Base-by-base conservation (phyloP, 2,329 filamentous ascomycete species). In the Fusarium sp. region DNA sequence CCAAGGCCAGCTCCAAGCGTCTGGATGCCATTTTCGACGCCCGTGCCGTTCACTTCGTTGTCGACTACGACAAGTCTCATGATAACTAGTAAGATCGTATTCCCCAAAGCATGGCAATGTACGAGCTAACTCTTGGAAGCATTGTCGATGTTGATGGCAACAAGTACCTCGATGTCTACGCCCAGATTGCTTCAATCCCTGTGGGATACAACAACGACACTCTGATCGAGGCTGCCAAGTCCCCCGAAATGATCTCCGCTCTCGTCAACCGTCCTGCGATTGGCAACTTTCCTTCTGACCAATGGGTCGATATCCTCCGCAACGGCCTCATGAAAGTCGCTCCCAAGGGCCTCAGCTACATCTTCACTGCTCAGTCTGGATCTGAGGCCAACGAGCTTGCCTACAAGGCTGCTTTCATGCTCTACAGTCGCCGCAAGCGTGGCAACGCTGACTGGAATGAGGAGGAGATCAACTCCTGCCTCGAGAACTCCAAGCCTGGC, bases 351-450 rank as follows among this genome's bases (percentile, higher is more conserved):
- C 85, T 94, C 64, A 85, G 93, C 85, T 92, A 95, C 83, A 93
- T 95, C 77, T 95, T 95, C 85, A 96, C 93, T 52, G 93, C 90
- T 57, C 90, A 92, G 85, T 89, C 93, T 48, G 93, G 93, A 67
- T 94, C 92, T 39, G 93, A 96, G 80, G 93, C 93, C 82, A 95
- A 95, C 83, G 93, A 96, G 84, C 91, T 93, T 55, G 93, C 93
- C 63, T 96, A 93, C 88, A 96, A 96, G 85, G 93, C 93, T 20
- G 93, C 93, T 33, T 95, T 95, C 84, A 96, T 96, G 91, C 94
- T 90, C 85, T 90, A 90, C 82, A 88, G 91, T 56, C 92, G 92
- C 79, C 87, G 90, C 69, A 86, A 94, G 85, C 92, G 93, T 77
- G 92, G 92, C 44, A 85, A 90, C 54, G 91, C 89, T 47, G 92